Percentiles rank a stretch among this genome's conserved stretches.
Conservation (phyloP, 2,329 filamentous ascomycete species). For the Exophiala mesophila region DNA sequence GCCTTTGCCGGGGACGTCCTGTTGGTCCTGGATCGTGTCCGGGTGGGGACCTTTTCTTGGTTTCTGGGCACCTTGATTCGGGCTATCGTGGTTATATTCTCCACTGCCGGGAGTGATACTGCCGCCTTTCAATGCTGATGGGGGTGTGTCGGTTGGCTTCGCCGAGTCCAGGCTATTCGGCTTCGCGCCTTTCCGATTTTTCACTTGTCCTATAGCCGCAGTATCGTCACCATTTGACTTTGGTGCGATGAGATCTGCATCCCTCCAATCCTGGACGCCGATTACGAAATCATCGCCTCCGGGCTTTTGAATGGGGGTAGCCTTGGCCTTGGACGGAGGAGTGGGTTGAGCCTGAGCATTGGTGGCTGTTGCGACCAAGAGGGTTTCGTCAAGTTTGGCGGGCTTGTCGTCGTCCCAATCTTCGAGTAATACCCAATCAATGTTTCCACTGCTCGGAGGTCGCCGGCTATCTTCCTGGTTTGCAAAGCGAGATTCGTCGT, state of each 20-base stretch:
- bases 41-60: conserved; percentile 1
- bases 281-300: conserved; percentile 65
- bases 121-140: conserved; percentile 51
- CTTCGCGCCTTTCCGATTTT: conserved; percentile 18
- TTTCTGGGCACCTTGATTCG: conserved; percentile 4
- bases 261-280: conserved; percentile 81
- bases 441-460: conserved; percentile 66
- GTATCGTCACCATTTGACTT: conserved; percentile 20
- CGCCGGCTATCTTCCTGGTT: conserved; percentile 52
- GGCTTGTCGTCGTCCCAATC: conserved; percentile 56
- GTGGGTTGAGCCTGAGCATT: conserved; percentile 16
- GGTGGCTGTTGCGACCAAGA: conserved; percentile 23
- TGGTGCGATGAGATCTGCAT: conserved; percentile 63
- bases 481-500: conserved; percentile 28
- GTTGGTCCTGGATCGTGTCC: neutral
- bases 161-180: conserved; percentile 23
- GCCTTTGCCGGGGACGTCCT: conserved; percentile 10
- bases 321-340: conserved; percentile 27
- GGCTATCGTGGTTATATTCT: conserved; percentile 53
- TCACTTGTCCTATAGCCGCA: conserved; percentile 10
- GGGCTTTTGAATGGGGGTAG: conserved; percentile 24
- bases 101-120: conserved; percentile 69
- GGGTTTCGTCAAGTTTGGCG: conserved; percentile 15
- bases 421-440: conserved; percentile 67
- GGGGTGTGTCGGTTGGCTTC: conserved; percentile 25